Evolutionary conservation across 306 rosid genomes (phyloP).

Genomic region (Ormosia semicastrata): DNA sequence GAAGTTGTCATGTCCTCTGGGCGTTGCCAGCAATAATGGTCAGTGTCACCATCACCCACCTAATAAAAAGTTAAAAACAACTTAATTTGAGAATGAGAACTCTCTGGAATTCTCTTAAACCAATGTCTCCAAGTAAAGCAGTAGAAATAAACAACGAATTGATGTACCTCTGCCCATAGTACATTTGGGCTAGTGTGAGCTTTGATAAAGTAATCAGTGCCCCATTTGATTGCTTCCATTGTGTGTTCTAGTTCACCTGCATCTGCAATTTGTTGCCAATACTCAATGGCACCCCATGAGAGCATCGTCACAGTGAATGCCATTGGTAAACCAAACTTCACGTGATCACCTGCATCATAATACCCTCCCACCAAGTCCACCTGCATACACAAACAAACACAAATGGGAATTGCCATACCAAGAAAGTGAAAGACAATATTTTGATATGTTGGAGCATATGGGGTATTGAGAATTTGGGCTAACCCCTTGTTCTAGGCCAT

Average conservation of each 20-base stretch:
- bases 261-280: conserved; percentile 55
- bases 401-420: background rate
- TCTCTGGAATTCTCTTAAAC: background rate
- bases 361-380: conserved; percentile 98
- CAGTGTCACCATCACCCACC: conserved; percentile 99
- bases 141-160: background rate
- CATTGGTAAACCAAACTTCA: conserved; percentile 95
- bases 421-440: background rate
- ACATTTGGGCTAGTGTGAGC: conserved; percentile 94
- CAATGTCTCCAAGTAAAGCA: background rate
- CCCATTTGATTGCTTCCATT: conserved; percentile 95
- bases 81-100: background rate
- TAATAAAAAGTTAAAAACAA: conserved; percentile 8
- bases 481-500: conserved; percentile 92
- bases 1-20: conserved; percentile 99
- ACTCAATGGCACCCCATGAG: conserved; percentile 85
- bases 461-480: conserved; percentile 17
- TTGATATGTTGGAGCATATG: background rate
- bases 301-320: conserved; percentile 98
- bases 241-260: conserved; percentile 86
- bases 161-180: conserved; percentile 87
- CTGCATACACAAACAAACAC: conserved; percentile 33
- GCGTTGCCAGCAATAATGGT: conserved; percentile 96
- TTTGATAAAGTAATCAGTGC: conserved; percentile 94
- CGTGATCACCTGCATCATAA: conserved; percentile 98